A percentile compares a stretch with the other conserved stretches of the same genome.
Conservation (phyloP, 1,139 yeast species). For the Saccharomyces uvarum region DNA sequence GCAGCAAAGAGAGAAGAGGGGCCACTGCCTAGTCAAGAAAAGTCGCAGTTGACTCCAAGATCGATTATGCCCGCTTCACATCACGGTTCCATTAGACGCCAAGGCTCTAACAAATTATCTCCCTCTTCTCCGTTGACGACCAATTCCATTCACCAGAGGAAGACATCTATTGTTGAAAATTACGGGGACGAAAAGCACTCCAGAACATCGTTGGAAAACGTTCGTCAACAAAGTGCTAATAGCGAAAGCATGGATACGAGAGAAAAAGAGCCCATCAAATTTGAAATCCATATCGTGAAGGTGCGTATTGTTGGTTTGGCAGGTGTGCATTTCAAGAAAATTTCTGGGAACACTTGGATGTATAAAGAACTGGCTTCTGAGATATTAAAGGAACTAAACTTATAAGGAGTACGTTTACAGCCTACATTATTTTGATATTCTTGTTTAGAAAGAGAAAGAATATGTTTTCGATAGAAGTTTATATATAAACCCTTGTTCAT, state of each 20-base stretch:
- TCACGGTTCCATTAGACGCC: not conserved
- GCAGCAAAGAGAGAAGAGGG: not conserved
- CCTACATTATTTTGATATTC: not conserved
- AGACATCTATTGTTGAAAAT: not conserved
- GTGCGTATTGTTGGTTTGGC: slow-evolving; percentile 85
- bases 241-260: not conserved
- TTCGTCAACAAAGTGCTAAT: not conserved
- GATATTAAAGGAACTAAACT: slow-evolving; percentile 68
- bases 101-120: not conserved
- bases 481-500: not conserved
- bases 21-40: no score
- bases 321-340: slow-evolving; percentile 91
- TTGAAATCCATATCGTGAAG: slow-evolving; percentile 86
- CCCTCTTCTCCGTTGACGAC: not conserved
- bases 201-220: not conserved
- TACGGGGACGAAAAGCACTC: not conserved
- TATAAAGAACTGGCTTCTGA: slow-evolving; percentile 90
- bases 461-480: not conserved
- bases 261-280: slow-evolving; percentile 40
- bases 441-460: not conserved
- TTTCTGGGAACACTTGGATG: slow-evolving; percentile 92
- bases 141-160: not conserved
- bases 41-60: not conserved
- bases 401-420: slow-evolving; percentile 31
- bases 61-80: not conserved